phyloP scores from a whole-genome alignment of 2,329 filamentous ascomycete species.

The Rhynchosporium agropyri region DNA sequence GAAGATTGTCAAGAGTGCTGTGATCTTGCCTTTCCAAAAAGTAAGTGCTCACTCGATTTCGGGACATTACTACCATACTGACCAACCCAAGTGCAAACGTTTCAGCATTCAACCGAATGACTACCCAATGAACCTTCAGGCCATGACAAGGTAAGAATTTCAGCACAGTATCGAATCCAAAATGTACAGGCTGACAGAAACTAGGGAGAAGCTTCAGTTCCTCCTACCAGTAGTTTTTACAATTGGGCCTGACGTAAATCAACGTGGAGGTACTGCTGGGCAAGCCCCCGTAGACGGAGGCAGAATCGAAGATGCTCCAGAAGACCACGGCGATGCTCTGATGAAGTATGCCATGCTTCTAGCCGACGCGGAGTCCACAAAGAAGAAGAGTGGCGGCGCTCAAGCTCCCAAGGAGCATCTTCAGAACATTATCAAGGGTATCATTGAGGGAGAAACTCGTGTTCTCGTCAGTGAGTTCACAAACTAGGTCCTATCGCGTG shows the following conservation, averaged over 20 bases:
- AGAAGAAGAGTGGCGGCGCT: constrained; percentile 43
- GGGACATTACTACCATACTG: constrained; percentile 17
- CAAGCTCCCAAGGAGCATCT: constrained; percentile 56
- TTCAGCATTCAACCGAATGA: constrained; percentile 72
- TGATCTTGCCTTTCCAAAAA: constrained; percentile 72
- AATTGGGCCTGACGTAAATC: constrained; percentile 75
- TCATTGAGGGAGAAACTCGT: constrained; percentile 86
- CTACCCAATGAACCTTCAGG: constrained; percentile 79
- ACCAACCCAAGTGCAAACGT: constrained; percentile 34
- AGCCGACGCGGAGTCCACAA: constrained; percentile 57
- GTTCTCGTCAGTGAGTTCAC: constrained; percentile 65
- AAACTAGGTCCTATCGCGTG: background rate
- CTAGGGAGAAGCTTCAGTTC: constrained; percentile 80
- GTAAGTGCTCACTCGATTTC: constrained; percentile 40
- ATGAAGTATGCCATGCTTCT: constrained; percentile 83
- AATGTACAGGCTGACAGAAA: background rate
- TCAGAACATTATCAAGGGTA: constrained; percentile 83
- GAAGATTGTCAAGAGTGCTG: constrained; percentile 76
- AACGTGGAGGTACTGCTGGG: constrained; percentile 46
- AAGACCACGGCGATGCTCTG: constrained; percentile 63
- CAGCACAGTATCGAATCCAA: background rate
- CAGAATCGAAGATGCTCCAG: constrained; percentile 38
- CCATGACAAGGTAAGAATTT: constrained; percentile 64
- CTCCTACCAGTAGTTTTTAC: constrained; percentile 83
- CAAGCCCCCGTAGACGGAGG: constrained; percentile 36